Conservation (phyloP, 176 grass and related monocot species). For the Phyllostachys edulis region DNA sequence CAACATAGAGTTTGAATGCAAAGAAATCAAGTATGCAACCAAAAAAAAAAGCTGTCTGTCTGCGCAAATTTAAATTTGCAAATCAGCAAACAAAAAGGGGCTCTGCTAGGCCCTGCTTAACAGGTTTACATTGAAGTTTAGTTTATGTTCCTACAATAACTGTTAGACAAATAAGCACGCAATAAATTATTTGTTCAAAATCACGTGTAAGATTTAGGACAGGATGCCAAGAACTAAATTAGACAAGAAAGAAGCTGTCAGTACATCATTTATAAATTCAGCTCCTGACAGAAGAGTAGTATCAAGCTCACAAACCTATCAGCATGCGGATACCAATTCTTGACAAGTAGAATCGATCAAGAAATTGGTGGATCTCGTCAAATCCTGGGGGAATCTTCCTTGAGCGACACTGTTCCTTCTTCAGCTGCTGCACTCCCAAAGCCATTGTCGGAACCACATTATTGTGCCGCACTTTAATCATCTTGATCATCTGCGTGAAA, state of each 20-base stretch:
- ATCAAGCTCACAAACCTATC: slow-evolving; percentile 68
- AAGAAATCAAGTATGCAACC: neutral
- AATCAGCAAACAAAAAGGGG: neutral
- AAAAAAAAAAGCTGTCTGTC: neutral
- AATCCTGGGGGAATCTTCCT: slow-evolving; percentile 50
- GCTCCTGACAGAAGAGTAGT: slow-evolving; percentile 35
- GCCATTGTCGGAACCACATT: slow-evolving; percentile 92
- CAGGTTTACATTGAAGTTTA: slow-evolving; percentile 14
- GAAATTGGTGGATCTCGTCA: slow-evolving; percentile 76
- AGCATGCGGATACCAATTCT: slow-evolving; percentile 96
- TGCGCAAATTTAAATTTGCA: slow-evolving; percentile 12
- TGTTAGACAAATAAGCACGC: neutral
- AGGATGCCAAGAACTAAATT: neutral
- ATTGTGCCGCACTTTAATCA: slow-evolving; percentile 85
- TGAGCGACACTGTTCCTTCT: slow-evolving; percentile 49
- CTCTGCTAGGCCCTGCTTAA: neutral
- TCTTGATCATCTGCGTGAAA: slow-evolving; percentile 78
- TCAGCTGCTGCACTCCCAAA: slow-evolving; percentile 85
- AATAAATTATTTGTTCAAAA: neutral
- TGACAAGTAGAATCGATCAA: slow-evolving; percentile 92
- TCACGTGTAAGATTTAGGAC: neutral
- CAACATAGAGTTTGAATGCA: neutral
- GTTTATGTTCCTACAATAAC: neutral
- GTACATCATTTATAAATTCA: slow-evolving; percentile 18
- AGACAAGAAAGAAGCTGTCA: neutral